These are phyloP conservation scores for Curvularia verruculosa DNA, from an alignment of 2,329 filamentous ascomycete species.

Conservation along the genomic window DNA sequence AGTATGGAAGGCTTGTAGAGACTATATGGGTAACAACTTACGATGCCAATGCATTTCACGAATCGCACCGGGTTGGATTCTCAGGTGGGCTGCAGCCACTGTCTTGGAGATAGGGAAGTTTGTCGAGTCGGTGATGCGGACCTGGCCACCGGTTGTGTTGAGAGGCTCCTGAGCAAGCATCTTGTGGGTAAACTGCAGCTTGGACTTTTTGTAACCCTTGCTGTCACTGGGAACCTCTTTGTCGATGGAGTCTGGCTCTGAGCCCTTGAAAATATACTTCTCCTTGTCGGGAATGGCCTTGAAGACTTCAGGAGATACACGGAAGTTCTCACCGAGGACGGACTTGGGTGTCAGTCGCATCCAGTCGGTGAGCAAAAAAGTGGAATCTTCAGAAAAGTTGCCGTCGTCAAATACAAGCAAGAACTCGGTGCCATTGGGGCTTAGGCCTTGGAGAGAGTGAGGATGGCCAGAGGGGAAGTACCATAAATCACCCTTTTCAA, in stretches of 20 bases:
- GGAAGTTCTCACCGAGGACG: slow-evolving; percentile 77
- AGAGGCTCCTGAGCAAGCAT: slow-evolving; percentile 73
- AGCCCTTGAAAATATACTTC: slow-evolving; percentile 80
- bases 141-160: slow-evolving; percentile 70
- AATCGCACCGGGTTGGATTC: slow-evolving; percentile 73
- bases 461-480: slow-evolving; percentile 81
- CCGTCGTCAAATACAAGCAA: slow-evolving; percentile 68
- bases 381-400: slow-evolving; percentile 67
- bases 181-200: slow-evolving; percentile 71
- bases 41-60: slow-evolving; percentile 84
- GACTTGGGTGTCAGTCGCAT: slow-evolving; percentile 74
- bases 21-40: slow-evolving; percentile 7
- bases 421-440: slow-evolving; percentile 69
- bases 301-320: slow-evolving; percentile 73
- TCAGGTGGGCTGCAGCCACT: slow-evolving; percentile 73
- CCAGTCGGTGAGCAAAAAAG: slow-evolving; percentile 77
- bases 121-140: slow-evolving; percentile 75
- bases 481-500: slow-evolving; percentile 79
- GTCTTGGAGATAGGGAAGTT: slow-evolving; percentile 78
- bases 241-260: slow-evolving; percentile 66
- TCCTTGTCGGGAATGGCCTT: slow-evolving; percentile 68
- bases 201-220: slow-evolving; percentile 68
- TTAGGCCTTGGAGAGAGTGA: slow-evolving; percentile 76
- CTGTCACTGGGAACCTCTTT: slow-evolving; percentile 66
- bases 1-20: neutral